Evolutionary conservation across 2,329 filamentous ascomycete species (phyloP), one percentile per base, ranked within the genome.

Genomic region (Fusarium marasasianum): DNA sequence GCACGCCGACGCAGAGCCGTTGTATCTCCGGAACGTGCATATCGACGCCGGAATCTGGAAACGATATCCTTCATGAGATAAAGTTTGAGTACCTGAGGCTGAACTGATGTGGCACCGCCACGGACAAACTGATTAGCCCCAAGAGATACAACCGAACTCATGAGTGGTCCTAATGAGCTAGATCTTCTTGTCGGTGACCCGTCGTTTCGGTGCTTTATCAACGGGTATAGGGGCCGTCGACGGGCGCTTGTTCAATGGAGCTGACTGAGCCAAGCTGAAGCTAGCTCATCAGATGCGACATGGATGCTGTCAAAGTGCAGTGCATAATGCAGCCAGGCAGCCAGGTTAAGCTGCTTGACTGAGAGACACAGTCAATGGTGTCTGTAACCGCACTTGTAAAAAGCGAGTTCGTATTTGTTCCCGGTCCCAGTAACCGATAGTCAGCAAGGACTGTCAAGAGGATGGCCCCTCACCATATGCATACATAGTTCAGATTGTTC

Each of bases 181-280:
- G 58, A 56, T 74, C 62, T 69, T 58, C 31, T 55, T 61, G 50
- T 40, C 38, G 41, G 50, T 26, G 50, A 53, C n/a, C 50, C n/a
- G 57, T 41, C 41, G 51, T 60, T 60, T 74, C 63, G 38, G 72
- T 66, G 68, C 37, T 63, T 69, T 75, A n/a, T 63, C 48, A 47
- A 50, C 38, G 59, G 51, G 62, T 51, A 63, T 44, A 56, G 48
- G 59, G 55, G 61, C 56, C 51, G 63, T 60, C 40, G 40, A 60
- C 56, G 51, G 59, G 64, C 60, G 63, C 56, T 75, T 75, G 68
- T 65, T 65, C 55, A 59, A 74, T 50, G 71, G 72, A 55, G 67
- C 72, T 61, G 29, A 69, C 72, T 61, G 29, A 69, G 43, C 55
- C 59, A 57, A 69, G 51, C 38, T 41, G 33, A 51, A 67, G 44